Conservation (phyloP, 495 filamentous ascomycete genomes). For the Acidiella bohemica region DNA sequence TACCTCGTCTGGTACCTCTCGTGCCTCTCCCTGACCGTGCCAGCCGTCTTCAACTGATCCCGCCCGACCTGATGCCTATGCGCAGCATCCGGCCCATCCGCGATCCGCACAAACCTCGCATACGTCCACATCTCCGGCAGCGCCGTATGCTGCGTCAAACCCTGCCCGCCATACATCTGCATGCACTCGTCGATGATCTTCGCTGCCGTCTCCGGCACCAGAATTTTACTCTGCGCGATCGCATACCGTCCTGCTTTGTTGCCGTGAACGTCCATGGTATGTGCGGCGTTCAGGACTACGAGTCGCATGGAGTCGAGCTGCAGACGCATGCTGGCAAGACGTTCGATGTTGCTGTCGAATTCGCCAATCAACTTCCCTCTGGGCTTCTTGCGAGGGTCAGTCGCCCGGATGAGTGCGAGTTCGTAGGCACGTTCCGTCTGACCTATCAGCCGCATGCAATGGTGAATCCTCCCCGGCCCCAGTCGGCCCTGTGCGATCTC, state of each 20-base stretch:
- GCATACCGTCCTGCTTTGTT: conserved; percentile 30
- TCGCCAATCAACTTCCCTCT: conserved; percentile 30
- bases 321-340: conserved; percentile 30
- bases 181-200: conserved; percentile 33
- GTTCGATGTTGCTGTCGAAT: conserved; percentile 33
- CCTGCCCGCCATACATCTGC: conserved; percentile 33
- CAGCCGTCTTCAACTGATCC: conserved; percentile 32
- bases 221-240: conserved; percentile 32
- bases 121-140: conserved; percentile 34
- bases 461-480: conserved; percentile 33
- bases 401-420: conserved; percentile 27
- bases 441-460: conserved; percentile 33
- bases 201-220: conserved; percentile 27
- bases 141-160: conserved; percentile 31
- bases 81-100: conserved; percentile 32
- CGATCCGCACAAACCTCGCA: conserved; percentile 30
- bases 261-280: conserved; percentile 29
- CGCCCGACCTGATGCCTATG: conserved; percentile 33
- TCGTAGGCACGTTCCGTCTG: conserved; percentile 32
- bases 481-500: conserved; percentile 34
- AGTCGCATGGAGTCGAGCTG: conserved; percentile 28
- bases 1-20: conserved; percentile 26
- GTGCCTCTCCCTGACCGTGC: conserved; percentile 24
- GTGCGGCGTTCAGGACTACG: conserved; percentile 31
- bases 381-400: conserved; percentile 29